These are phyloP conservation scores for Leccinum variicolor DNA, from an alignment of 768 basidiomycete species.

Conservation along the genomic window DNA sequence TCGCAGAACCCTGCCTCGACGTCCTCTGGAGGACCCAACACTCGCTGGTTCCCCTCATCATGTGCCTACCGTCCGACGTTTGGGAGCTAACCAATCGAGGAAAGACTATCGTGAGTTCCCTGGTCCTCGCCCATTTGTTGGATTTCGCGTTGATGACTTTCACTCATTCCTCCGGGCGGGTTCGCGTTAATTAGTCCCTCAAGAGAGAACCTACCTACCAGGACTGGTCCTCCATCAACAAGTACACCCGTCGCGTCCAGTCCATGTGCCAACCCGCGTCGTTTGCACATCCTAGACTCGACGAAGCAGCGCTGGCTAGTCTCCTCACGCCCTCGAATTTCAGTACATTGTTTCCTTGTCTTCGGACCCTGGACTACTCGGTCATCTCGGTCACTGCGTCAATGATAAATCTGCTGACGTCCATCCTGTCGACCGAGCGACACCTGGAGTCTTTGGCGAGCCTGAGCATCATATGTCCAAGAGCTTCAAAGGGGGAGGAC, in stretches of 20 bases:
- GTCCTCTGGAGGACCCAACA: slow-evolving; percentile 30
- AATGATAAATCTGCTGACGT: slow-evolving; percentile 17
- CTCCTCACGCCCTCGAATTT: slow-evolving; percentile 23
- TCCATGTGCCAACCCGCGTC: slow-evolving; percentile 23
- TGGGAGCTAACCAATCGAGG: slow-evolving; percentile 21
- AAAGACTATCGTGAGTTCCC: slow-evolving; percentile 22
- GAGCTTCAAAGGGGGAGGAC: slow-evolving; percentile 13
- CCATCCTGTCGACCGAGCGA: slow-evolving; percentile 17
- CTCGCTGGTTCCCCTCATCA: slow-evolving; percentile 27
- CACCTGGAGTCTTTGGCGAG: slow-evolving; percentile 17
- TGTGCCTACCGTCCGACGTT: slow-evolving; percentile 25
- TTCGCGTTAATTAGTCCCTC: slow-evolving; percentile 14
- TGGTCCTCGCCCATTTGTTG: neutral
- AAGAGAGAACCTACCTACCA: slow-evolving; percentile 13
- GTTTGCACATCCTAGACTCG: slow-evolving; percentile 19
- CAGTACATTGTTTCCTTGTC: slow-evolving; percentile 21
- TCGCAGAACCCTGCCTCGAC: slow-evolving; percentile 29
- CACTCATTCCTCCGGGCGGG: neutral
- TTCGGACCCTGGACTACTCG: slow-evolving; percentile 26
- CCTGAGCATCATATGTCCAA: slow-evolving; percentile 24
- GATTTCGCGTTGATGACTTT: neutral
- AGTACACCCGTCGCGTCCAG: slow-evolving; percentile 25
- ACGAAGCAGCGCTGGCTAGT: slow-evolving; percentile 21
- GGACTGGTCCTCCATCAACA: slow-evolving; percentile 23
- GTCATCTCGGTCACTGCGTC: slow-evolving; percentile 22